Conservation (phyloP, 176 grass and related monocot genomes). For the Musa troglodytarum region DNA sequence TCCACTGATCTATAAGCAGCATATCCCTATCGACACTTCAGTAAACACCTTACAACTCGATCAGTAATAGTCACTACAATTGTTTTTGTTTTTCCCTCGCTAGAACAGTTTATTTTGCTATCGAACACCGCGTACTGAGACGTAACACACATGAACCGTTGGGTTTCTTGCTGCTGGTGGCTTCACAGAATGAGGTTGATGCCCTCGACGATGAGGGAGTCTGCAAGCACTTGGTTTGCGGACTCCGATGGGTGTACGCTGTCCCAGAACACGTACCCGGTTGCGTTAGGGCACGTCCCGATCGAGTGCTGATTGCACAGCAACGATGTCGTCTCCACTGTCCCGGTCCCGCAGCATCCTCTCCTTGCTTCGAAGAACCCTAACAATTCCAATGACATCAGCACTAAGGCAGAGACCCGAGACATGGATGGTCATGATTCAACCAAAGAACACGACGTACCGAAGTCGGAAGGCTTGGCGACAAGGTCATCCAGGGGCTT, state of each 20-base stretch:
- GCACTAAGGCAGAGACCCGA: neutral
- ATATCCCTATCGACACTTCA: no score
- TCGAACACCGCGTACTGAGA: no score
- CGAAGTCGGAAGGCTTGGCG: slow-evolving; percentile 35
- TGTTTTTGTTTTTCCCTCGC: no score
- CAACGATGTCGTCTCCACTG: slow-evolving; percentile 37
- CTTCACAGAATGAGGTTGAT: slow-evolving; percentile 24
- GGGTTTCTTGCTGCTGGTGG: neutral
- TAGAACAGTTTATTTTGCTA: no score
- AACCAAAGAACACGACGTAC: slow-evolving; percentile 9
- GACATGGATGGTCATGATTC: no score
- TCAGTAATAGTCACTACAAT: no score
- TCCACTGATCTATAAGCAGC: no score
- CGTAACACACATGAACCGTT: no score
- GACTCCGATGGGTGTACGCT: slow-evolving; percentile 69
- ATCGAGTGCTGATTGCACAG: slow-evolving; percentile 42
- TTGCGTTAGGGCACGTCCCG: slow-evolving; percentile 45
- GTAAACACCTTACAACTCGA: no score
- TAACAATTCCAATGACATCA: slow-evolving; percentile 5
- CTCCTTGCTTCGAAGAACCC: slow-evolving; percentile 59
- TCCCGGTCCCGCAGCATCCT: slow-evolving; percentile 61
- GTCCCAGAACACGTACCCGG: slow-evolving; percentile 73
- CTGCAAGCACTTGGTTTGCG: slow-evolving; percentile 53
- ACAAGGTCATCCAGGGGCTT: slow-evolving; percentile 50
- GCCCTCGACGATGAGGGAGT: slow-evolving; percentile 33